A percentile compares a stretch with the other conserved stretches of the same genome.
phyloP scores from a whole-genome alignment of 306 rosid genomes.

The Ormosia semicastrata region DNA sequence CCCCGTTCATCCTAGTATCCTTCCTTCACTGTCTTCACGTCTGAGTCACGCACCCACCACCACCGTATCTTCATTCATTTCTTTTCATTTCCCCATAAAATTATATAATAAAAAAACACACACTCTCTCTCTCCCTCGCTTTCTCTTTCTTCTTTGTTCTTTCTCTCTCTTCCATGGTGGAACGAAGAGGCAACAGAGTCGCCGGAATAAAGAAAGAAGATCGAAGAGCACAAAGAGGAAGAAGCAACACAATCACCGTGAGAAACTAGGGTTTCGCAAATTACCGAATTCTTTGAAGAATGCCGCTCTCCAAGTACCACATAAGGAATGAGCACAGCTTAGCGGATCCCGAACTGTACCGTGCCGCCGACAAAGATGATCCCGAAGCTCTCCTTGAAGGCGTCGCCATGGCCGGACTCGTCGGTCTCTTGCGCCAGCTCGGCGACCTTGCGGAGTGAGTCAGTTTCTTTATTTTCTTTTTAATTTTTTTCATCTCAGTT shows the following conservation, averaged over 20 bases:
- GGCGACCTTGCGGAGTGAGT: slow-evolving; percentile 97
- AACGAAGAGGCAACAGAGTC: slow-evolving; percentile 36
- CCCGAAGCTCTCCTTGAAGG: slow-evolving; percentile 95
- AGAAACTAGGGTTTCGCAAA: slow-evolving; percentile 34
- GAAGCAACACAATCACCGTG: background rate
- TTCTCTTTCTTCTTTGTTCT: slow-evolving; percentile 9
- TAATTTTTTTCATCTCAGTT: background rate
- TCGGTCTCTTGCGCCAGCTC: slow-evolving; percentile 96
- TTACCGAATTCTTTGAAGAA: slow-evolving; percentile 23
- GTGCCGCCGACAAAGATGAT: slow-evolving; percentile 94
- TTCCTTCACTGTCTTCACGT: slow-evolving; percentile 41
- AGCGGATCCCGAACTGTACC: slow-evolving; percentile 89
- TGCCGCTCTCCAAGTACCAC: slow-evolving; percentile 89
- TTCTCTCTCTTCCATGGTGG: slow-evolving; percentile 50
- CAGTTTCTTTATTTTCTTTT: background rate
- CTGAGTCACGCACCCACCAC: slow-evolving; percentile 34
- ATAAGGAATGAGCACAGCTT: slow-evolving; percentile 79
- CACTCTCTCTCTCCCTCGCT: background rate
- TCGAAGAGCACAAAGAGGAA: background rate
- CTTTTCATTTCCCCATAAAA: slow-evolving; percentile 20
- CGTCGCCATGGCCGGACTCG: slow-evolving; percentile 97
- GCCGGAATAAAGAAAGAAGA: slow-evolving; percentile 21
- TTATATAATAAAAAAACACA: background rate
- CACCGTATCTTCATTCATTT: slow-evolving; percentile 47
- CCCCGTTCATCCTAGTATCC: no score